Evolutionary conservation across 306 rosid species (phyloP).

Genomic region (Mimosa pudica): DNA sequence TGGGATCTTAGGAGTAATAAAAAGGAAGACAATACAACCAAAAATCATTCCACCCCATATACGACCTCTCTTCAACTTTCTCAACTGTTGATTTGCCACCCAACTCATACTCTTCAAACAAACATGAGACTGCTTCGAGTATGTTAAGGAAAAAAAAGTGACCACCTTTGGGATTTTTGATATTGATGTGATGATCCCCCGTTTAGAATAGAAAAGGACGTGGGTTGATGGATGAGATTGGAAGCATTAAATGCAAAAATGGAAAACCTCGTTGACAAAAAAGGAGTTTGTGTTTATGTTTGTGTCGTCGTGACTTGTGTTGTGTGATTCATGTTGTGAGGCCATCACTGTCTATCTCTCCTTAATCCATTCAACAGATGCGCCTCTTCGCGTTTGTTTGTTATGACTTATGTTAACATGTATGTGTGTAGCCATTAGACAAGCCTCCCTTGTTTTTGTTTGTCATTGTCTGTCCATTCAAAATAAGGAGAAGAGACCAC

Average conservation of each 20-base stretch:
- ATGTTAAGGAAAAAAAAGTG: background rate
- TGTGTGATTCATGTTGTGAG: background rate
- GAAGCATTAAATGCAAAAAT: background rate
- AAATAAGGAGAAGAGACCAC: background rate
- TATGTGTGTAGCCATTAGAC: no score
- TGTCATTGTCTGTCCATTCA: background rate
- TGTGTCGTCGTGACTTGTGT: background rate
- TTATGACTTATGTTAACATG: no score
- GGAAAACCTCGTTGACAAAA: background rate
- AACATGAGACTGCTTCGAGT: background rate
- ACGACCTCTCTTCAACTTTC: slow-evolving; percentile 46
- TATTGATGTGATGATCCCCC: background rate
- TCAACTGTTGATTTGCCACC: slow-evolving; percentile 44
- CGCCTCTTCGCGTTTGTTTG: slow-evolving; percentile 3
- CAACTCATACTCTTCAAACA: slow-evolving; percentile 34
- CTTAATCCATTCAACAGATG: background rate
- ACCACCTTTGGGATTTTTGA: slow-evolving; percentile 7
- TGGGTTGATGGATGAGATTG: background rate
- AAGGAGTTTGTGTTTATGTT: no score
- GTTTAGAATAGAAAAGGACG: slow-evolving; percentile 1
- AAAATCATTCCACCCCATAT: slow-evolving; percentile 46
- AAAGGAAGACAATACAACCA: slow-evolving; percentile 41
- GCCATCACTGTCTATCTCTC: background rate
- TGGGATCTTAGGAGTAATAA: slow-evolving; percentile 54
- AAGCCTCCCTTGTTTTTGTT: no score